A percentile compares a stretch with the other conserved stretches of the same genome.
phyloP scores from a whole-genome alignment of 2,329 filamentous ascomycete species.

The Penicillium sp. region DNA sequence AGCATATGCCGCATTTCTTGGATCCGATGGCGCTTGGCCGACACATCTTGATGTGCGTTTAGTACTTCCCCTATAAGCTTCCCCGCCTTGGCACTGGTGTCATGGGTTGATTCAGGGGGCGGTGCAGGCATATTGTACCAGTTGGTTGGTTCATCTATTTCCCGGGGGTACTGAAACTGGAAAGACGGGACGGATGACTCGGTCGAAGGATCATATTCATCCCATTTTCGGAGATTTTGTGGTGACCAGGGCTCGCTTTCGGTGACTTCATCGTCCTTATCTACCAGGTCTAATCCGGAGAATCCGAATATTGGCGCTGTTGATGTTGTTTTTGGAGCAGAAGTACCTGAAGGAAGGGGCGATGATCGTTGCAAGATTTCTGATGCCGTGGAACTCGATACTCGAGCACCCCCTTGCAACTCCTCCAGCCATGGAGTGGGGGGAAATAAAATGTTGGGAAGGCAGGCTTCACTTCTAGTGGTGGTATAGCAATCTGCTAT shows the following conservation, averaged over 20 bases:
- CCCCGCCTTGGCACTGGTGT: neutral
- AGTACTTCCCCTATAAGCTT: neutral
- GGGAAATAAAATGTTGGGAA: neutral
- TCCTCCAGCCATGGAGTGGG: neutral
- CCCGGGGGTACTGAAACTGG: neutral
- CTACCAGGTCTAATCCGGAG: neutral
- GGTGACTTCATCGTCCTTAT: neutral
- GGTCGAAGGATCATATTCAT: neutral
- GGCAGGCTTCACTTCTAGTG: neutral
- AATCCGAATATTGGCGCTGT: neutral
- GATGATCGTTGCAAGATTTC: neutral
- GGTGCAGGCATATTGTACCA: neutral
- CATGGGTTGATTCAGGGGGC: neutral
- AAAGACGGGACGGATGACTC: neutral
- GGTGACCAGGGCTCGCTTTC: neutral
- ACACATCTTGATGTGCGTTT: neutral
- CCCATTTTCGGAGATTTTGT: neutral
- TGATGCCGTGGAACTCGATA: neutral
- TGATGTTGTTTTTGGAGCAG: neutral
- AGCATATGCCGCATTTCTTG: neutral
- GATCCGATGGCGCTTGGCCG: neutral
- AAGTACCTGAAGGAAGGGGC: neutral
- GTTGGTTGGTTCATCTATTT: neutral
- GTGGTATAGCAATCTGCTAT: neutral
- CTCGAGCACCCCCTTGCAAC: neutral